Percentiles rank a stretch among this genome's conserved stretches.
phyloP scores from a whole-genome alignment of 768 basidiomycete species.

The Calocybe gangraenosa region DNA sequence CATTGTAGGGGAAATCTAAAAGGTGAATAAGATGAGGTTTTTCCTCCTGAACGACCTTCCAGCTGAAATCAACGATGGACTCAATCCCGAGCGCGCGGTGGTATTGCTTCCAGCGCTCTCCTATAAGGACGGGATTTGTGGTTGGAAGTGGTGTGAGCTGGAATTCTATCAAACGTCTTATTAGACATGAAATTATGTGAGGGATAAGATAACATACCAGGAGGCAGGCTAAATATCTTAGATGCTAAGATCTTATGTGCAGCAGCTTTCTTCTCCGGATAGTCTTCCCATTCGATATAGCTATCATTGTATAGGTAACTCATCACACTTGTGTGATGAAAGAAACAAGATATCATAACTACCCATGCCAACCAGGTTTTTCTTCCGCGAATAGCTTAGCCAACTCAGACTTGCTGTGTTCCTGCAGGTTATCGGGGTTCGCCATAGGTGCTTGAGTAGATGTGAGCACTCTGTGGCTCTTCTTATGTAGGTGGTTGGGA shows the following conservation, averaged over 20 bases:
- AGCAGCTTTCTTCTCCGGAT: conserved; percentile 37
- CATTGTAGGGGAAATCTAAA: conserved; percentile 54
- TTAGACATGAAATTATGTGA: neutral
- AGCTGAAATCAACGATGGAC: conserved; percentile 44
- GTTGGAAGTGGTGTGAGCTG: conserved; percentile 44
- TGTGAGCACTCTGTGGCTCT: neutral
- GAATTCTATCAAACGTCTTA: conserved; percentile 30
- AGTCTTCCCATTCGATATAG: conserved; percentile 47
- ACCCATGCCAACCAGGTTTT: conserved; percentile 36
- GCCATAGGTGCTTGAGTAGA: no score
- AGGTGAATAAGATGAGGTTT: conserved; percentile 48
- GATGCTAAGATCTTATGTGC: conserved; percentile 36
- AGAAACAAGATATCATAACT: conserved; percentile 8
- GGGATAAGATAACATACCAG: conserved; percentile 25
- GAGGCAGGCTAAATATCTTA: conserved; percentile 34
- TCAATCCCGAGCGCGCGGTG: conserved; percentile 44
- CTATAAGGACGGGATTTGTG: conserved; percentile 47
- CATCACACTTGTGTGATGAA: neutral
- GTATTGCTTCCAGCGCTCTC: conserved; percentile 50
- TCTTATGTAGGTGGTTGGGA: neutral
- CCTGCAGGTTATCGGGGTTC: neutral
- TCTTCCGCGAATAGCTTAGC: conserved; percentile 30
- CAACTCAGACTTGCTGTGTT: neutral
- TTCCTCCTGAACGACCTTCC: conserved; percentile 47
- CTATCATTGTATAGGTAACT: conserved; percentile 17